Evolutionary conservation across 768 basidiomycete species (phyloP).

Genomic region (Porpolomopsis calyptriformis): DNA sequence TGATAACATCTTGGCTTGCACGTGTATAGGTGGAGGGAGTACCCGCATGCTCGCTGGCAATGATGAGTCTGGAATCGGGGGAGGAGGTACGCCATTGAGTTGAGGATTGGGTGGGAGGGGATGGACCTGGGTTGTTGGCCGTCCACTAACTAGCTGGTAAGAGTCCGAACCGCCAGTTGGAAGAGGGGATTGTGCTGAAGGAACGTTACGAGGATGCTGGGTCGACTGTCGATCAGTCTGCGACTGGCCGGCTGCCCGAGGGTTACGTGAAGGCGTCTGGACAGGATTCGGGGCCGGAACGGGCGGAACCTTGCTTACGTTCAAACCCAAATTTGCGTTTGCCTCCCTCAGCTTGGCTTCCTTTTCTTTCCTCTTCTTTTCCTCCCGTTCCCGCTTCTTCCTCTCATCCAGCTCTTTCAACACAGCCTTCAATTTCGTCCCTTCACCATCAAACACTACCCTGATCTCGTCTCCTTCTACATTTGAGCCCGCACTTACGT

Average conservation of each 20-base stretch:
- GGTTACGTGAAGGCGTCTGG: constrained; percentile 2
- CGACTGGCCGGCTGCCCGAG: background rate
- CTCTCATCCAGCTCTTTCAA: constrained; percentile 54
- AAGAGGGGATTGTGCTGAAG: too few species aligned
- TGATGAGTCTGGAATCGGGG: constrained; percentile 9
- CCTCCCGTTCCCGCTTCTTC: constrained; percentile 38
- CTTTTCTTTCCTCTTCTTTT: constrained; percentile 27
- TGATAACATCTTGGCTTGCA: background rate
- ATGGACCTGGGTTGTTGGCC: too few species aligned
- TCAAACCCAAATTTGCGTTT: constrained; percentile 4
- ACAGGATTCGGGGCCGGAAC: constrained; percentile 5
- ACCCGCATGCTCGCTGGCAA: constrained; percentile 8
- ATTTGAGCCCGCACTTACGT: constrained; percentile 14
- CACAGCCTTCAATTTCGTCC: constrained; percentile 49
- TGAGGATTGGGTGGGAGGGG: constrained; percentile 5
- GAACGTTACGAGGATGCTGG: too few species aligned
- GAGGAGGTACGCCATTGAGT: background rate
- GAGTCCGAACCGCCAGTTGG: background rate
- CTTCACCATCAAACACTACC: constrained; percentile 75
- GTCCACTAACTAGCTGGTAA: too few species aligned
- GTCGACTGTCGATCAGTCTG: background rate
- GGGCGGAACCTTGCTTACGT: background rate
- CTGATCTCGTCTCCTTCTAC: constrained; percentile 52
- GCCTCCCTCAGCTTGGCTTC: constrained; percentile 11
- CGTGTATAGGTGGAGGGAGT: background rate